Evolutionary conservation across 192 early-diverging fungal genomes (phyloP).

Genomic region (Diversispora eburnea): DNA sequence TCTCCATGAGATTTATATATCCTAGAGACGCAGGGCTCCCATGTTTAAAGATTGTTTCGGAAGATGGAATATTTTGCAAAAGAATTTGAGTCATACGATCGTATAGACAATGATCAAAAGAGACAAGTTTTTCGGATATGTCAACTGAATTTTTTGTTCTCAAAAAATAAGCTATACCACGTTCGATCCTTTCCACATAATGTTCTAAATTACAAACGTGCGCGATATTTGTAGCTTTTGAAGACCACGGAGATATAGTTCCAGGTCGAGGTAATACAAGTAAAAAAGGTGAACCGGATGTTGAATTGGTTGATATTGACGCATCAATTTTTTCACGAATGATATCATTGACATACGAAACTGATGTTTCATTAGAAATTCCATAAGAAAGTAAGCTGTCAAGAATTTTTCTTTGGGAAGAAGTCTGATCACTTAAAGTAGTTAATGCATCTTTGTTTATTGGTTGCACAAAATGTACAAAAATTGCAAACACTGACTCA

Average conservation of each 20-base stretch:
- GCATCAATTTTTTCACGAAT: constrained; percentile 8
- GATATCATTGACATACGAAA: constrained; percentile 31
- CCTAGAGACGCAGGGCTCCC: constrained; percentile 61
- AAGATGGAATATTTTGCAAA: constrained; percentile 58
- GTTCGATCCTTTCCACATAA: constrained; percentile 81
- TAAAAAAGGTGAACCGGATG: constrained; percentile 45
- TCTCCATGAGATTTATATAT: constrained; percentile 43
- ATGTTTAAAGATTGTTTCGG: constrained; percentile 68
- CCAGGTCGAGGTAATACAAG: constrained; percentile 87
- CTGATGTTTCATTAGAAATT: constrained; percentile 27
- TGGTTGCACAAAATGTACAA: constrained; percentile 75
- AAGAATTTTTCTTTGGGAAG: constrained; percentile 43
- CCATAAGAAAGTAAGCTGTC: constrained; percentile 49
- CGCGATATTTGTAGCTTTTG: constrained; percentile 98
- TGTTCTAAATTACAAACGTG: constrained; percentile 78
- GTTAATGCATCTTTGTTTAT: constrained; percentile 35
- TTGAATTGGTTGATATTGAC: constrained; percentile 1
- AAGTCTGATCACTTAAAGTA: constrained; percentile 37
- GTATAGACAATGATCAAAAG: constrained; percentile 57
- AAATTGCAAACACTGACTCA: constrained; percentile 56
- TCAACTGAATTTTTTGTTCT: constrained; percentile 36
- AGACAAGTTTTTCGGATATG: constrained; percentile 44
- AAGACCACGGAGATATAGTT: constrained; percentile 99
- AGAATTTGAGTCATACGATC: constrained; percentile 96
- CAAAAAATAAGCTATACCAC: constrained; percentile 76